These are phyloP conservation scores for Ambispora gerdemannii DNA, from an alignment of 192 early-diverging fungal genomes.

Conservation along the genomic window DNA sequence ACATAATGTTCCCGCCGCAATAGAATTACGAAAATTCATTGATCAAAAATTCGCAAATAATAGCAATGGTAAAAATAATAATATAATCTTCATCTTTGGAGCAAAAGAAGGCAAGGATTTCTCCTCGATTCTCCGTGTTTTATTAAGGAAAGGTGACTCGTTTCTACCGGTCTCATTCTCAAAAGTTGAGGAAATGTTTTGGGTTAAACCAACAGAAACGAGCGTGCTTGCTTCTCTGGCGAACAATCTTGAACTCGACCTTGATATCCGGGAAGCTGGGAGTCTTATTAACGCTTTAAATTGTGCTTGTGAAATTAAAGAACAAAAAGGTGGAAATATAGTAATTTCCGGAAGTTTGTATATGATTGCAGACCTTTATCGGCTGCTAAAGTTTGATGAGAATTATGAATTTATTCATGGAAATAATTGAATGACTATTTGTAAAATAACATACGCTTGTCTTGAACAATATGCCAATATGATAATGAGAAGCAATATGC, in stretches of 20 bases:
- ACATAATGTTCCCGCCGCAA: conserved; percentile 77
- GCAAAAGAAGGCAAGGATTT: conserved; percentile 70
- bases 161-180: conserved; percentile 72
- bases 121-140: conserved; percentile 51
- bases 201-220: conserved; percentile 64
- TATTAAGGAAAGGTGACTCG: conserved; percentile 58
- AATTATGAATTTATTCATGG: background rate
- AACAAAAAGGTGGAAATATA: conserved; percentile 46
- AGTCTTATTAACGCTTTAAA: conserved; percentile 44
- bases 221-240: conserved; percentile 31
- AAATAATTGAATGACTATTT: no score
- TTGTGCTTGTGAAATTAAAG: conserved; percentile 29
- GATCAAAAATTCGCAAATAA: conserved; percentile 36
- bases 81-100: conserved; percentile 76
- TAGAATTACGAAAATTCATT: conserved; percentile 64
- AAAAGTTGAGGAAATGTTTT: conserved; percentile 81
- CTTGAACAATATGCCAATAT: no score
- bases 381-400: conserved; percentile 31
- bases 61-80: background rate
- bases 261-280: conserved; percentile 31
- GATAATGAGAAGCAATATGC: no score
- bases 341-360: conserved; percentile 87
- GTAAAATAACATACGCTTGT: no score
- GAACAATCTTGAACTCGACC: conserved; percentile 8
- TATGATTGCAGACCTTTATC: conserved; percentile 75